Conservation (phyloP, 208 protist species). For the Porcisia hertigi region DNA sequence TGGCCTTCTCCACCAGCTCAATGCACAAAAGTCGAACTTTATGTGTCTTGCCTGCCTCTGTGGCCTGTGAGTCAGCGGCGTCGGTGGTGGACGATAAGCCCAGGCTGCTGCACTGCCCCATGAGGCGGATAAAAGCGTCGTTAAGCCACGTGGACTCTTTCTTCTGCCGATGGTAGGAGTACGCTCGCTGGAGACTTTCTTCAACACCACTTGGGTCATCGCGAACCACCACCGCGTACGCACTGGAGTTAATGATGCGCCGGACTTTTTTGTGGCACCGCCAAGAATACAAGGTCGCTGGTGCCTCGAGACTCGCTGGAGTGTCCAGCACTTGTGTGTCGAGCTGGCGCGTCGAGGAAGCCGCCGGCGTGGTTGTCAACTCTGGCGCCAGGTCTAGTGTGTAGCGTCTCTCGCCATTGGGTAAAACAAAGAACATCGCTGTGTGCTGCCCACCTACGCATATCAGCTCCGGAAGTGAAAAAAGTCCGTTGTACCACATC, state of each 20-base stretch:
- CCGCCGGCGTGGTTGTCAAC: background rate
- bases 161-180: slow-evolving; percentile 41
- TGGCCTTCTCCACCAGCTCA: slow-evolving; percentile 46
- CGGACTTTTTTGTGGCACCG: slow-evolving; percentile 50
- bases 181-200: slow-evolving; percentile 35
- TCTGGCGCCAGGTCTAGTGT: slow-evolving; percentile 33
- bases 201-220: slow-evolving; percentile 34
- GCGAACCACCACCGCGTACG: slow-evolving; percentile 47
- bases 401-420: slow-evolving; percentile 42
- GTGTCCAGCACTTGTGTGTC: too few relatives aligned
- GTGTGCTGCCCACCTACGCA: slow-evolving; percentile 5
- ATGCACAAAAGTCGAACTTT: slow-evolving; percentile 38
- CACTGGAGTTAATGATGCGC: slow-evolving; percentile 33
- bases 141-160: slow-evolving; percentile 46
- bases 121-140: slow-evolving; percentile 16
- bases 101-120: slow-evolving; percentile 12
- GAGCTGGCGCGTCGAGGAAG: background rate
- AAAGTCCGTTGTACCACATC: slow-evolving; percentile 70
- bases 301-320: background rate
- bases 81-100: background rate
- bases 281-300: slow-evolving; percentile 35
- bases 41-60: background rate
- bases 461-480: slow-evolving; percentile 40
- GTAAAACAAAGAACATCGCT: slow-evolving; percentile 44
- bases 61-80: background rate